phyloP scores from a whole-genome alignment of 345 rosid species.

The Citrus trifoliata region DNA sequence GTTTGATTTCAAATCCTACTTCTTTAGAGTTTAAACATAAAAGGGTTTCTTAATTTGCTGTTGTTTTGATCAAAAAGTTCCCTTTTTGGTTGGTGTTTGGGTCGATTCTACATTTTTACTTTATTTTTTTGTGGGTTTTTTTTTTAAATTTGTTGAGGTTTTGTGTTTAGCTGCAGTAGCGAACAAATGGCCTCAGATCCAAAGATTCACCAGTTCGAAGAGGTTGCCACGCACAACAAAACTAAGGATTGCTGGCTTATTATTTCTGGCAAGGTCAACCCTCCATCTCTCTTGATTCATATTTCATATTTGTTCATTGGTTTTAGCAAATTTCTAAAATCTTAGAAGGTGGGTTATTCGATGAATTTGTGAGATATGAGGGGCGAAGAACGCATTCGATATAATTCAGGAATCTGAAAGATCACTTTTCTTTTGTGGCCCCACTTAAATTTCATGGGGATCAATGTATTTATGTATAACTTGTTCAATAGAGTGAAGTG shows the following conservation, averaged over 20 bases:
- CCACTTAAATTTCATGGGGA: neutral
- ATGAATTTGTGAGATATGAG: too few species aligned
- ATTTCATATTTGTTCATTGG: neutral
- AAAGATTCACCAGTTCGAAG: slow-evolving; percentile 61
- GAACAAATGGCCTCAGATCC: slow-evolving; percentile 64
- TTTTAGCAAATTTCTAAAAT: neutral
- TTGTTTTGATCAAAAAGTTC: neutral
- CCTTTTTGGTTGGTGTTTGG: neutral
- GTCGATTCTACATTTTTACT: neutral
- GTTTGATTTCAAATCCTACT: neutral
- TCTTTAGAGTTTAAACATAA: neutral
- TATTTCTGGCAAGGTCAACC: slow-evolving; percentile 82
- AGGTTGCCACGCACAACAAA: slow-evolving; percentile 74
- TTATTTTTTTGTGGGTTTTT: slow-evolving; percentile 27
- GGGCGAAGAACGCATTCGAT: too few species aligned
- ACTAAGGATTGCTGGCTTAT: slow-evolving; percentile 93
- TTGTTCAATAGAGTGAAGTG: neutral
- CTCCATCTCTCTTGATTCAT: slow-evolving; percentile 11
- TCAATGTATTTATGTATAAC: too few species aligned
- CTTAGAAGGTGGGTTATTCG: neutral
- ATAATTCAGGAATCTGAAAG: neutral
- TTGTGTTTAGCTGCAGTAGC: slow-evolving; percentile 20
- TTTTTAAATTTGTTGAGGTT: slow-evolving; percentile 6
- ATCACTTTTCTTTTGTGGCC: neutral
- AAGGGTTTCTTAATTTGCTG: neutral